Evolutionary conservation across 2,329 filamentous ascomycete genomes (phyloP).

Genomic region (Epichloe sp.): DNA sequence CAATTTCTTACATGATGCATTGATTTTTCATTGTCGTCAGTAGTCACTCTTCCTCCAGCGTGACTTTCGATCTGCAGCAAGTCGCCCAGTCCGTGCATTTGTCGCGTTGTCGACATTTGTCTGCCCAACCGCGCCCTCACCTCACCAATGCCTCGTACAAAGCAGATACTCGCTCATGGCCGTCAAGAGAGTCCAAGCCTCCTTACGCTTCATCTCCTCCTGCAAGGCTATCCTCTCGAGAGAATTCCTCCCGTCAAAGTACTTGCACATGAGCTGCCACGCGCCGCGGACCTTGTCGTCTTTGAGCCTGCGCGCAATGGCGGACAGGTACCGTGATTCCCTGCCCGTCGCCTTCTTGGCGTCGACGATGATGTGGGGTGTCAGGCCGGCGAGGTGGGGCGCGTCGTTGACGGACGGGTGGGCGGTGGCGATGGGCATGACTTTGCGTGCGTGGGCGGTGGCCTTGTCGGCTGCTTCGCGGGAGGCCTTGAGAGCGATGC

Average conservation of each 20-base stretch:
- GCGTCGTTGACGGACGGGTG: constrained; percentile 45
- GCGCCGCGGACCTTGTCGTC: constrained; percentile 47
- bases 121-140: not conserved
- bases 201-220: constrained; percentile 77
- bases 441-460: constrained; percentile 40
- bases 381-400: constrained; percentile 40
- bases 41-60: too few species aligned
- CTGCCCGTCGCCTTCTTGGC: constrained; percentile 66
- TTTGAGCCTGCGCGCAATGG: constrained; percentile 40
- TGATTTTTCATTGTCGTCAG: too few species aligned
- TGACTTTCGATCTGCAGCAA: too few species aligned
- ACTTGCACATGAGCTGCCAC: constrained; percentile 66
- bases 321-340: constrained; percentile 60
- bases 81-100: too few species aligned
- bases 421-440: constrained; percentile 32
- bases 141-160: constrained; percentile 56
- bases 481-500: constrained; percentile 41
- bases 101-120: too few species aligned
- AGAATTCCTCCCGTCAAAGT: constrained; percentile 76
- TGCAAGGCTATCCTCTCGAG: constrained; percentile 78
- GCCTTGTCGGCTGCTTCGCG: constrained; percentile 43
- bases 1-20: too few species aligned
- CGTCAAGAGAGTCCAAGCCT: constrained; percentile 54
- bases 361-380: constrained; percentile 59
- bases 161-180: constrained; percentile 57